phyloP scores from a whole-genome alignment of 148 eudicot genomes.

The Arctostaphylos glauca region DNA sequence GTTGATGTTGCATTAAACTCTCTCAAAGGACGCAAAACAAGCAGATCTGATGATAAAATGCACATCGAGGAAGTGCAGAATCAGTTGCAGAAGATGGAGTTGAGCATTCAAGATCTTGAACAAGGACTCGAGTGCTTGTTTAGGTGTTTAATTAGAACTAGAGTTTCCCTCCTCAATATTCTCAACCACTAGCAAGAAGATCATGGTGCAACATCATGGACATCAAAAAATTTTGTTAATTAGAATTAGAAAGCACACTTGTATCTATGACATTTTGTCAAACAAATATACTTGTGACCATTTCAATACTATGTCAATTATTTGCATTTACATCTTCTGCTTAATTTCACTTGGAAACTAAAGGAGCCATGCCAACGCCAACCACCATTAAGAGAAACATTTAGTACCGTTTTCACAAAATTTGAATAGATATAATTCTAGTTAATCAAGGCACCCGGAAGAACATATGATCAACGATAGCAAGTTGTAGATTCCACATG shows the following conservation, averaged over 20 bases:
- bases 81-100: slow-evolving; percentile 20
- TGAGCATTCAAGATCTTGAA: slow-evolving; percentile 22
- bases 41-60: slow-evolving; percentile 12
- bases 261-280: neutral
- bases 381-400: neutral
- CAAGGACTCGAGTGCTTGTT: slow-evolving; percentile 23
- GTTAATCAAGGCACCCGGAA: neutral
- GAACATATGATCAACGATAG: neutral
- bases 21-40: slow-evolving; percentile 13
- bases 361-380: neutral
- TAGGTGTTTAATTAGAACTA: slow-evolving; percentile 28
- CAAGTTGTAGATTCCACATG: neutral
- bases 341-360: neutral
- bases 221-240: neutral
- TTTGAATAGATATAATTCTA: neutral
- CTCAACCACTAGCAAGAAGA: slow-evolving; percentile 18
- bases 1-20: slow-evolving; percentile 13
- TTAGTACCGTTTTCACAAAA: neutral
- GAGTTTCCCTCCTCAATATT: slow-evolving; percentile 31
- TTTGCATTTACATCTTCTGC: neutral
- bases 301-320: neutral
- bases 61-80: slow-evolving; percentile 10
- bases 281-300: neutral
- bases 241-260: neutral
- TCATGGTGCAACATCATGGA: neutral